Conservation (phyloP, 2,329 filamentous ascomycete species). For the Verruconis gallopava region DNA sequence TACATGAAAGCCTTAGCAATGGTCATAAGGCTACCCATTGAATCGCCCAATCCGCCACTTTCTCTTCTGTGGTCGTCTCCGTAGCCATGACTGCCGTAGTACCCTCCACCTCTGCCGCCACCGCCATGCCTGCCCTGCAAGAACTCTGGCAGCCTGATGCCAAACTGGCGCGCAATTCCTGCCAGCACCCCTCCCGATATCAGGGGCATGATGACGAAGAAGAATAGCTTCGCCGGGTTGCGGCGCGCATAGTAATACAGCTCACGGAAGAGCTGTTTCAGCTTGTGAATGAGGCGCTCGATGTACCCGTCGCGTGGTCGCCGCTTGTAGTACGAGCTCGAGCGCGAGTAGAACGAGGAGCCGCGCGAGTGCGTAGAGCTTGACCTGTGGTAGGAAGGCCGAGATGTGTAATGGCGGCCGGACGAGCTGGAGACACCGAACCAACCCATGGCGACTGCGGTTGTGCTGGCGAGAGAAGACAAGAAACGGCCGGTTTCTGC, state of each 20-base stretch:
- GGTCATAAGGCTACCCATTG: constrained; percentile 30
- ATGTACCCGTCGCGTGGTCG: constrained; percentile 67
- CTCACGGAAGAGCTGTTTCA: constrained; percentile 68
- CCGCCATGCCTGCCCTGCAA: constrained; percentile 30
- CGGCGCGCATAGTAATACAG: constrained; percentile 69
- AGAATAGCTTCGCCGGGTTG: constrained; percentile 80
- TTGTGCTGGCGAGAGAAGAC: not conserved
- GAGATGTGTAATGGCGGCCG: constrained; percentile 3
- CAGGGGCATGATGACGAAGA: constrained; percentile 78
- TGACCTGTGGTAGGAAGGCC: constrained; percentile 4
- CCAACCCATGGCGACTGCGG: not conserved
- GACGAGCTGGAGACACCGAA: not conserved
- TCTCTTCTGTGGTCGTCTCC: constrained; percentile 17
- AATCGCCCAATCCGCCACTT: constrained; percentile 20
- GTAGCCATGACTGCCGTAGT: constrained; percentile 35
- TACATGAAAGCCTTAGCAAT: constrained; percentile 41
- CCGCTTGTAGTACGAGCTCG: constrained; percentile 64
- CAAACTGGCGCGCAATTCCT: constrained; percentile 65
- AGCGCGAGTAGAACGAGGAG: constrained; percentile 32
- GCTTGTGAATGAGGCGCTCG: constrained; percentile 56
- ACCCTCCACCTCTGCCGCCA: constrained; percentile 22
- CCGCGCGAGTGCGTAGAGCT: constrained; percentile 11
- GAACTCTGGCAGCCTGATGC: constrained; percentile 57
- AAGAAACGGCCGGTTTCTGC: too few species aligned
- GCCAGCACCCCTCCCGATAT: constrained; percentile 72